Evolutionary conservation across 805 yeast species (phyloP), one percentile per base, ranked within the genome.

Genomic region (Brettanomyces naardenensis): DNA sequence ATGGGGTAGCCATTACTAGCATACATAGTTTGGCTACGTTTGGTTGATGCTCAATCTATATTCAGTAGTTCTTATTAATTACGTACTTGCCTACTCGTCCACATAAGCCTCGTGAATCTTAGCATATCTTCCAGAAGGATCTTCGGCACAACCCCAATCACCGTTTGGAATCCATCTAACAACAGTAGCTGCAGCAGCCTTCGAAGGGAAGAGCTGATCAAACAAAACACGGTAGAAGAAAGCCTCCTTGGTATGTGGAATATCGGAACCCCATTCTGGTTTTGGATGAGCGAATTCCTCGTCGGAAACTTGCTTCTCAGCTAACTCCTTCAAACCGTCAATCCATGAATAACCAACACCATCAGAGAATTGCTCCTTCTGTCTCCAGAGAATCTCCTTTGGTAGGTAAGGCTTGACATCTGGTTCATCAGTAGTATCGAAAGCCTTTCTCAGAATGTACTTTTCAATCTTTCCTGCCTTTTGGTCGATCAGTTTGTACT

Each of bases 141-240:
- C 99, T 54, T 81, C 95, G 57, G 89, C 88, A 69, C 98, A 92
- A 50, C 99, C 99, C 99, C 99, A 92, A 65, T 92, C 98, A 46
- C 97, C 97, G 75, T 92, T 92, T 61, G 99, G 99, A 65, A 92
- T 68, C 99, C 99, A 92, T 75, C 98, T 83, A 97, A 86, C 88
- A 43, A 92, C 99, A 15, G 98, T 92, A 29, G 78, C 68, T 42
- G 95, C 97, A 47, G 95, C 98, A 48, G 96, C 92, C 64, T 78
- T 72, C 53, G 80, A 79, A 44, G 89, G 84, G 83, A 88, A 92
- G 53, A 86, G 66, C 55, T 84, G 94, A 65, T 92, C 98, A 55
- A 92, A 92, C 74, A 88, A 85, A 59, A 82, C 73, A 75, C 99
- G 82, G 77, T 92, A 92, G 94, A 95, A 92, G 77, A 88, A 92